Conservation (phyloP, 2,329 filamentous ascomycete genomes). For the Cladosporium sp. region DNA sequence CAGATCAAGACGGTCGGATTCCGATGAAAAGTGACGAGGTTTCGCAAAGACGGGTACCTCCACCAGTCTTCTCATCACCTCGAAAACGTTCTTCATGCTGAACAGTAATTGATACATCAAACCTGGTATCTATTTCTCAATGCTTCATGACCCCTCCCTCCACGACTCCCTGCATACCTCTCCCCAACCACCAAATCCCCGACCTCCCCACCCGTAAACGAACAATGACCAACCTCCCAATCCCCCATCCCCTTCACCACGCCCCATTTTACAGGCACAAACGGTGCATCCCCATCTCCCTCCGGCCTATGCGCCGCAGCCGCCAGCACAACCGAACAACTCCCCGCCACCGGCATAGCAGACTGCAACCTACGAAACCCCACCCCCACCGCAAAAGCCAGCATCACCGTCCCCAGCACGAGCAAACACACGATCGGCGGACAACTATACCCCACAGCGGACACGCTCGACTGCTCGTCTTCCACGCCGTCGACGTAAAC, state of each 20-base stretch:
- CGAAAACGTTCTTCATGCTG: too few relatives aligned
- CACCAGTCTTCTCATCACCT: too few relatives aligned
- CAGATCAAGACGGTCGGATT: too few relatives aligned
- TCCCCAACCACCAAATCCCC: background rate
- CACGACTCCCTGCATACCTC: background rate
- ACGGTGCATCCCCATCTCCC: conserved; percentile 17
- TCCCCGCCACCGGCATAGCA: conserved; percentile 18
- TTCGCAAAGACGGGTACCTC: too few relatives aligned
- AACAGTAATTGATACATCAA: too few relatives aligned
- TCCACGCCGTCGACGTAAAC: background rate
- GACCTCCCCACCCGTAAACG: conserved; percentile 16
- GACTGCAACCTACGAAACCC: conserved; percentile 12
- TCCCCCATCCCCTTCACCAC: conserved; percentile 6
- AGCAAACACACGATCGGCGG: background rate
- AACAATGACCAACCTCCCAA: conserved; percentile 18
- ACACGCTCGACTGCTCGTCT: background rate
- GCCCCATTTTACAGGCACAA: conserved; percentile 19
- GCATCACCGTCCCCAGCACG: background rate
- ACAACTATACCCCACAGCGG: background rate
- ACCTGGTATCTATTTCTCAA: too few relatives aligned
- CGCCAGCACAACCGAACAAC: conserved; percentile 19
- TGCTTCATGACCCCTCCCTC: too few relatives aligned
- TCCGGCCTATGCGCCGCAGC: conserved; percentile 17
- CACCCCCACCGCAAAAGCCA: background rate
- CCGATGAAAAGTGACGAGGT: too few relatives aligned